Evolutionary conservation across 2,329 filamentous ascomycete species (phyloP).

Genomic region (Cladophialophora chaetospira): DNA sequence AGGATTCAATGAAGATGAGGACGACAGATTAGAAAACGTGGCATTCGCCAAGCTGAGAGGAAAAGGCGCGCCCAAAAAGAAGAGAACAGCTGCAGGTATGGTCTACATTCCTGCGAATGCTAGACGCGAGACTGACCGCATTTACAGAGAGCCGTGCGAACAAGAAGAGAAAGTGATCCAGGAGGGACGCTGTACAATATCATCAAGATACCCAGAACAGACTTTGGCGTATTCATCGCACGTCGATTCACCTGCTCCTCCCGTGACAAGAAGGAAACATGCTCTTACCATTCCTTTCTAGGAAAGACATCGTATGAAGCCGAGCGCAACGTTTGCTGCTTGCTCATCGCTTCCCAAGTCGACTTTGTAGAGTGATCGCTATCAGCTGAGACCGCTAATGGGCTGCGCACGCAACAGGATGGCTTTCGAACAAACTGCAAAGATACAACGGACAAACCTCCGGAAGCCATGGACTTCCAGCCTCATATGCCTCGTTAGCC

Average conservation of each 20-base stretch:
- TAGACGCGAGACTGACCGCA: slow-evolving; percentile 6
- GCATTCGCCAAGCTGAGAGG: slow-evolving; percentile 69
- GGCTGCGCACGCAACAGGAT: no score
- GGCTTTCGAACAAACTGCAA: no score
- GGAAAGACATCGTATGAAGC: no score
- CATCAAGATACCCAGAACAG: slow-evolving; percentile 19
- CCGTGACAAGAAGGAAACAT: background rate
- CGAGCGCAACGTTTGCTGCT: no score
- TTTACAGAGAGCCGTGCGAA: slow-evolving; percentile 22
- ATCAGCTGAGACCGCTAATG: no score
- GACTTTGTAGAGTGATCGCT: no score
- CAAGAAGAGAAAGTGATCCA: slow-evolving; percentile 24
- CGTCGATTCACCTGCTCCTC: background rate
- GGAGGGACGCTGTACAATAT: slow-evolving; percentile 15
- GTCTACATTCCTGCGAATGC: background rate
- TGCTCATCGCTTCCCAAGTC: no score
- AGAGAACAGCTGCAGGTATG: slow-evolving; percentile 59
- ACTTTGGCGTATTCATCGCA: background rate
- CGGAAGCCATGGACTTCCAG: no score
- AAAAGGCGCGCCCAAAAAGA: slow-evolving; percentile 89
- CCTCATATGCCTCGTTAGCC: no score
- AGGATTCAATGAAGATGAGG: slow-evolving; percentile 73
- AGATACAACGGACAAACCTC: no score
- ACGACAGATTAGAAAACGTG: slow-evolving; percentile 76
- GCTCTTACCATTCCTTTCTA: no score